Evolutionary conservation across 805 yeast species (phyloP).

Genomic region (Candida loeiensis): DNA sequence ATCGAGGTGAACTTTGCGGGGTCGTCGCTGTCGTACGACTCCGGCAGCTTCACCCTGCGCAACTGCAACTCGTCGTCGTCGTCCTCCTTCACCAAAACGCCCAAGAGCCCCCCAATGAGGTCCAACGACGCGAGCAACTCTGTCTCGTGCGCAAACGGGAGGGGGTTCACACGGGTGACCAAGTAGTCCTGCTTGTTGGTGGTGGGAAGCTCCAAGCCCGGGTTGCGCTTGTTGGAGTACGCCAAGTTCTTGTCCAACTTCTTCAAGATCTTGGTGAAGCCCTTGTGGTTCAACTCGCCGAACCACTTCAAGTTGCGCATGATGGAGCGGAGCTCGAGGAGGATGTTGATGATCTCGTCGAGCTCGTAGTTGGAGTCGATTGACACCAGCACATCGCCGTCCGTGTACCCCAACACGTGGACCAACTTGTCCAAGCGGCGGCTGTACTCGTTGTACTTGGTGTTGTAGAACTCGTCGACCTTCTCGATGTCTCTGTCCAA

Average conservation of each 20-base stretch:
- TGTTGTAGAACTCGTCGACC: slow-evolving; percentile 75
- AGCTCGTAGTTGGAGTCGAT: slow-evolving; percentile 39
- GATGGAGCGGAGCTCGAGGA: slow-evolving; percentile 71
- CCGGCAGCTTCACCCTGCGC: slow-evolving; percentile 2
- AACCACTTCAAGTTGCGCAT: slow-evolving; percentile 88
- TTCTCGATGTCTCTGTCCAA: slow-evolving; percentile 78
- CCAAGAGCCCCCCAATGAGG: slow-evolving; percentile 49
- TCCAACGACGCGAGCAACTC: slow-evolving; percentile 55
- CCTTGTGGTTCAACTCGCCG: slow-evolving; percentile 88
- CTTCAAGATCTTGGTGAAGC: slow-evolving; percentile 82
- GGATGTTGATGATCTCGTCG: slow-evolving; percentile 45
- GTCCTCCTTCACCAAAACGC: slow-evolving; percentile 40
- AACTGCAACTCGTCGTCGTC: slow-evolving; percentile 8
- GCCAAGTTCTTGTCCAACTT: slow-evolving; percentile 77
- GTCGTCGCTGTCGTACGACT: slow-evolving; percentile 1
- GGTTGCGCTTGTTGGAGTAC: slow-evolving; percentile 21
- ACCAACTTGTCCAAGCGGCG: slow-evolving; percentile 54
- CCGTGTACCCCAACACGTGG: slow-evolving; percentile 31
- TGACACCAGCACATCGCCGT: slow-evolving; percentile 9
- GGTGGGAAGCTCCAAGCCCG: slow-evolving; percentile 23
- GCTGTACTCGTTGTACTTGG: slow-evolving; percentile 69
- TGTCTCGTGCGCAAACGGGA: slow-evolving; percentile 72
- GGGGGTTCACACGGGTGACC: slow-evolving; percentile 63
- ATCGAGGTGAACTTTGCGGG: slow-evolving; percentile 4
- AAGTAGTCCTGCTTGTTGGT: slow-evolving; percentile 43